Evolutionary conservation across 305 asterid species (phyloP).

Genomic region (Fraxinus angustifolia): DNA sequence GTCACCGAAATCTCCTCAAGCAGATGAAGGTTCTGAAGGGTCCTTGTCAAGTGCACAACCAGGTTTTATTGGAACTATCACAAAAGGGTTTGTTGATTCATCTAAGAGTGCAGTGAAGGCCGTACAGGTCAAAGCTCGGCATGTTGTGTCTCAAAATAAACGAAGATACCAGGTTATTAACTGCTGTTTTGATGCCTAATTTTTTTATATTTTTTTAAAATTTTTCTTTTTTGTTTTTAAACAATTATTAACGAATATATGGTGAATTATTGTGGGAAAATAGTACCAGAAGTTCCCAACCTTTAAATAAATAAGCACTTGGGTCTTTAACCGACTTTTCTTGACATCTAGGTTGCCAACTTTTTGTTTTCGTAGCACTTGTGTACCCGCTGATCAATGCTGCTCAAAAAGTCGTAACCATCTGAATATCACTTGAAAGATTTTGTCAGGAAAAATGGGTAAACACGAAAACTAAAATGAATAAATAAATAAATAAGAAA

Average conservation of each 20-base stretch:
- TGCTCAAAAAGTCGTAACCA: not conserved
- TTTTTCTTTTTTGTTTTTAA: not conserved
- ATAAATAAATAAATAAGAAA: not conserved
- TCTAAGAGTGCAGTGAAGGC: constrained; percentile 95
- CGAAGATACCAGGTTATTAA: constrained; percentile 91
- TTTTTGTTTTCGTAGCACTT: not conserved
- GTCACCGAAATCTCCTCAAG: constrained; percentile 76
- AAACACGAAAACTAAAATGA: not conserved
- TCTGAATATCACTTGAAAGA: not conserved
- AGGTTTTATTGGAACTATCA: constrained; percentile 75
- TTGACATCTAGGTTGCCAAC: not conserved
- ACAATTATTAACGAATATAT: not conserved
- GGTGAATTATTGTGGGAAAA: not conserved
- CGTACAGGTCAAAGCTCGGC: constrained; percentile 97
- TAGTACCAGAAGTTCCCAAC: not conserved
- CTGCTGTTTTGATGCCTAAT: constrained; percentile 1
- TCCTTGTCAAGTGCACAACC: constrained; percentile 58
- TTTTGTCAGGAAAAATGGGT: not conserved
- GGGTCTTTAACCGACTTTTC: not conserved
- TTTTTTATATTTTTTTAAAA: too few relatives aligned
- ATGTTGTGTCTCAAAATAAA: constrained; percentile 92
- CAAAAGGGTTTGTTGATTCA: constrained; percentile 88
- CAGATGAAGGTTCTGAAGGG: constrained; percentile 55
- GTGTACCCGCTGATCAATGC: not conserved
- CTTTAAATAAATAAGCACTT: not conserved